Evolutionary conservation across 2,329 filamentous ascomycete genomes (phyloP), one percentile per base, ranked within the genome.

Genomic region (Stachybotrys chlorohalonatus): DNA sequence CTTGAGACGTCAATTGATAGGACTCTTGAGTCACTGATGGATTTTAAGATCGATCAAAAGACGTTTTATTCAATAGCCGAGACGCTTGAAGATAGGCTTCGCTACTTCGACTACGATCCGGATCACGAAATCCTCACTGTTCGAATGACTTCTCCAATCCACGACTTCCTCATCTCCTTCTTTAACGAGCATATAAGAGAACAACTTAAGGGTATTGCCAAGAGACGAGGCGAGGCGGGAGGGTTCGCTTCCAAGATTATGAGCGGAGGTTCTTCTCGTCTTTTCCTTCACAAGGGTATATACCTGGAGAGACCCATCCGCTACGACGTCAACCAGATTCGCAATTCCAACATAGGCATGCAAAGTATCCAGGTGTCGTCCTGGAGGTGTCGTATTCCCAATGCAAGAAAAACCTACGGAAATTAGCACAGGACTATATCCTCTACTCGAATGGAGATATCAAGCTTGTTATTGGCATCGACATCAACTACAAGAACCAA

Each of bases 331-430:
- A 59, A 47, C 60, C 57, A 45, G 58, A 63, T 47, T 55, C 39
- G 24, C 50, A 57, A 45, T 63, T 63, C 39, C 47, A 54, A 31
- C 39, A 59, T 16, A 11, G 15, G 17, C 30, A 52, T 30, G 52
- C 51, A 9, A 39, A 11, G 8, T 62, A 57, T 30, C 59, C 58
- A 6, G 54, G 55, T 5, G 55, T 62, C 31, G 57, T 60, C 11
- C 11, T 62, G 8, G 58, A 62, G 49, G 55, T 62, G 11, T 59
- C 56, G 11, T 60, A 58, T 31, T 60, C 56, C 6, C 57, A 60
- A 16, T 55, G 60, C 50, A 56, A 57, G 31, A 60, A 59, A 51
- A 13, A 55, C 24, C 52, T 61, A 11, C 17, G 47, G n/a, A 59
- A 52, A 46, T 17, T 61, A 11, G 59, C 59, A 42, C 50, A 58